Evolutionary conservation across 345 rosid genomes (phyloP).

Genomic region (Salix caprea): DNA sequence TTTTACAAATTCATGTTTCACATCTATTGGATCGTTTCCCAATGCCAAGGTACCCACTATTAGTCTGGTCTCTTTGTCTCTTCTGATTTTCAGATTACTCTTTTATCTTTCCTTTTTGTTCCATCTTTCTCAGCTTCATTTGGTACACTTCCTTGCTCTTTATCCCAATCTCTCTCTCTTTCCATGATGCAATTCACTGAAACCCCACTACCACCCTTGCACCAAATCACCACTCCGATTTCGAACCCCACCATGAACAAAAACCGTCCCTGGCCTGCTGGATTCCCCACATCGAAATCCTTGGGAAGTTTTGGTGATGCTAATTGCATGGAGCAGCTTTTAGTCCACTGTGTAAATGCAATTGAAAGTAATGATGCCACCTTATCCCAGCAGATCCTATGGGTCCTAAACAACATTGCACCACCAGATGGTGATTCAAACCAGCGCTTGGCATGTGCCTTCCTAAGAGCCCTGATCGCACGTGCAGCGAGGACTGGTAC

Average conservation of each 20-base stretch:
- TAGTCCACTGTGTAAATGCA: conserved; percentile 85
- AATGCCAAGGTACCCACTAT: conserved; percentile 49
- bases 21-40: conserved; percentile 49
- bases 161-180: neutral
- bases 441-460: conserved; percentile 64
- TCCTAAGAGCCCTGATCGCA: conserved; percentile 70
- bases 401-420: conserved; percentile 88
- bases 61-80: conserved; percentile 73
- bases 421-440: conserved; percentile 83
- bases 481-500: conserved; percentile 69
- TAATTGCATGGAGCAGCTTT: conserved; percentile 80
- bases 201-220: conserved; percentile 41
- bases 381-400: conserved; percentile 78
- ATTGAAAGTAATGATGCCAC: conserved; percentile 78
- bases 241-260: conserved; percentile 40
- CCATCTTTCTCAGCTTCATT: conserved; percentile 10
- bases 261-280: conserved; percentile 69
- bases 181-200: conserved; percentile 64
- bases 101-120: conserved; percentile 16
- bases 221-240: conserved; percentile 25
- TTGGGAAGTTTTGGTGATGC: conserved; percentile 59
- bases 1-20: conserved; percentile 1
- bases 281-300: conserved; percentile 52
- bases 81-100: conserved; percentile 28
- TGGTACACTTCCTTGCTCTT: neutral